phyloP scores from a whole-genome alignment of 2,329 filamentous ascomycete genomes.

The Albifimbria verrucaria region DNA sequence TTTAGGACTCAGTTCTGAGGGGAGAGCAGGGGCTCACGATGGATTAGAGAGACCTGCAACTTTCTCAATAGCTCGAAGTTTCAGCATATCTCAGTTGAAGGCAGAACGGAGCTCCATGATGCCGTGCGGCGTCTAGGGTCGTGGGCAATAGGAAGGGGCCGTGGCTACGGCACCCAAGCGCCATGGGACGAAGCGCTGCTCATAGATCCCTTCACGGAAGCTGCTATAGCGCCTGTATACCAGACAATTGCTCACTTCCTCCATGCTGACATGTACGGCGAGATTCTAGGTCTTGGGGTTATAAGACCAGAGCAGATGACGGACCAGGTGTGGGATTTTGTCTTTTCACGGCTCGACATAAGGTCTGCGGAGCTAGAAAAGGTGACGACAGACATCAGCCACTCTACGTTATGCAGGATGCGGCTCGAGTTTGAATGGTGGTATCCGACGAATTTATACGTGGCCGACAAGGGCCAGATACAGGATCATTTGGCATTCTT shows the following conservation, averaged over 20 bases:
- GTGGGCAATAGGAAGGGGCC: not conserved
- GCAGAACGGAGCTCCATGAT: not conserved
- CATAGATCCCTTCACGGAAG: not conserved
- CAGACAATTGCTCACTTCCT: not conserved
- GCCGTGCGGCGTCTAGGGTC: not conserved
- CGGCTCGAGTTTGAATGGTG: not conserved
- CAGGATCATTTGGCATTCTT: not conserved
- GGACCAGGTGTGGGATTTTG: not conserved
- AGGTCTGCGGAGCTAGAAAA: not conserved
- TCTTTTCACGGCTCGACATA: not conserved
- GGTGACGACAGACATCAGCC: not conserved
- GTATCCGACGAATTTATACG: not conserved
- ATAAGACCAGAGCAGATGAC: not conserved
- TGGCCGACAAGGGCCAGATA: not conserved
- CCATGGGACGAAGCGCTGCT: not conserved
- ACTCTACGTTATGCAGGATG: not conserved
- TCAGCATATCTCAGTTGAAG: not conserved
- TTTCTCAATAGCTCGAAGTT: not conserved
- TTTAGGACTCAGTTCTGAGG: not conserved
- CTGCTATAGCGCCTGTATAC: not conserved
- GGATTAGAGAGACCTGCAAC: not conserved
- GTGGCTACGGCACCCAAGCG: not conserved
- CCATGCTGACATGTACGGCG: not conserved
- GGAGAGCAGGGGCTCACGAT: not conserved
- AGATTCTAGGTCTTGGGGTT: not conserved